Evolutionary conservation across 73 alveolate species (phyloP).

Genomic region (Paramecium sexaurelia): DNA sequence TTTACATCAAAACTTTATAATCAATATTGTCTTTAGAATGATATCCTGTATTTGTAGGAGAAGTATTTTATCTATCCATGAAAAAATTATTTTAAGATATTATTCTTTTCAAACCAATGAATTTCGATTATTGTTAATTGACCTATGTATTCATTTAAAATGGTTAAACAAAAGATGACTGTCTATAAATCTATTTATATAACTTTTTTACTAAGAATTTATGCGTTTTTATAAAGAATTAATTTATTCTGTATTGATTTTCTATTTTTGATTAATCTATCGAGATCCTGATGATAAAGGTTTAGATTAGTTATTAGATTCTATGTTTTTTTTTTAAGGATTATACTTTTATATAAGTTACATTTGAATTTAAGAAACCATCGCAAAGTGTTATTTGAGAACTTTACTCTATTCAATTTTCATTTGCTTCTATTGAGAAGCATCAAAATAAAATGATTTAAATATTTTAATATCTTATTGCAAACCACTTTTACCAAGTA

Average conservation of each 20-base stretch:
- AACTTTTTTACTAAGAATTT: neutral
- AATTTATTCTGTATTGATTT: neutral
- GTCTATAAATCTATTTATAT: neutral
- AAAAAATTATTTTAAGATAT: neutral
- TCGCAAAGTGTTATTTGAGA: neutral
- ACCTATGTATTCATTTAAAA: neutral
- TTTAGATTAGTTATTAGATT: neutral
- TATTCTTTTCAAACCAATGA: constrained; percentile 27
- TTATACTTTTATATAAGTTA: neutral
- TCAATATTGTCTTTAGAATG: neutral
- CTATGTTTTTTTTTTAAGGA: neutral
- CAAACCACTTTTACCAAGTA: neutral
- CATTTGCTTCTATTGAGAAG: neutral
- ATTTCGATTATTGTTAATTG: neutral
- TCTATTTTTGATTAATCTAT: neutral
- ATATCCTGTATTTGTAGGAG: neutral
- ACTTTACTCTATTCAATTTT: neutral
- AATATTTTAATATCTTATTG: neutral
- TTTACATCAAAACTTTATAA: neutral
- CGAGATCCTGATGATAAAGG: neutral
- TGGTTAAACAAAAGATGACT: neutral
- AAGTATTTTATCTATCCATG: neutral
- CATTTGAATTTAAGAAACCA: neutral
- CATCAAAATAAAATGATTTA: constrained; percentile 28
- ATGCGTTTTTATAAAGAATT: neutral